These are phyloP conservation scores for Whalleya microplaca DNA, from an alignment of 2,329 filamentous ascomycete genomes.

Conservation along the genomic window DNA sequence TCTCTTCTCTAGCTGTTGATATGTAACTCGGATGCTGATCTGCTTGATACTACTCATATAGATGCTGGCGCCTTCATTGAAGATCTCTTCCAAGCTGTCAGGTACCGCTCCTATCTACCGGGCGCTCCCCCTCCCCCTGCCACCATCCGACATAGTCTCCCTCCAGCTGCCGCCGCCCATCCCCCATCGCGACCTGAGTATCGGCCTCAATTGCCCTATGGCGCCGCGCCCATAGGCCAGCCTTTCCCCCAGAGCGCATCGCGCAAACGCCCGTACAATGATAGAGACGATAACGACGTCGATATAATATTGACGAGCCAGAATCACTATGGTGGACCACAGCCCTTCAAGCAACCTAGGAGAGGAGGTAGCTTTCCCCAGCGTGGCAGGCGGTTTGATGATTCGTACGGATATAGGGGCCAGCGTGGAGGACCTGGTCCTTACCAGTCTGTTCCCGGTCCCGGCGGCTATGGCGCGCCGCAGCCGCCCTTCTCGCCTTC, in stretches of 20 bases:
- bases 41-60: conserved; percentile 32
- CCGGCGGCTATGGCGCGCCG: conserved; percentile 24
- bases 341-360: conserved; percentile 63
- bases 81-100: conserved; percentile 70
- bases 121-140: conserved; percentile 52
- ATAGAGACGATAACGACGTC: conserved; percentile 50
- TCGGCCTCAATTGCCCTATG: conserved; percentile 20
- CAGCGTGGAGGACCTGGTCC: conserved; percentile 24
- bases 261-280: conserved; percentile 60
- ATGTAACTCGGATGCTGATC: conserved; percentile 10
- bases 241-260: conserved; percentile 33
- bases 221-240: conserved; percentile 8
- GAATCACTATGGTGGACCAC: conserved; percentile 37
- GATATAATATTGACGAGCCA: conserved; percentile 38
- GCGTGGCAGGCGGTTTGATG: conserved; percentile 42
- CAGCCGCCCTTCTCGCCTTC: conserved; percentile 31
- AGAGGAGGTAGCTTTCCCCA: conserved; percentile 49
- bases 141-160: conserved; percentile 14
- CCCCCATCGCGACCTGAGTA: conserved; percentile 22
- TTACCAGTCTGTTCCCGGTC: conserved; percentile 10
- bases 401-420: conserved; percentile 37
- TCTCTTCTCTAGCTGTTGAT: not conserved
- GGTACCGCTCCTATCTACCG: conserved; percentile 63
- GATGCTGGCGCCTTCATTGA: conserved; percentile 67
- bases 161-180: conserved; percentile 13